phyloP scores from a whole-genome alignment of 306 rosid genomes.

The Lathyrus sativus region DNA sequence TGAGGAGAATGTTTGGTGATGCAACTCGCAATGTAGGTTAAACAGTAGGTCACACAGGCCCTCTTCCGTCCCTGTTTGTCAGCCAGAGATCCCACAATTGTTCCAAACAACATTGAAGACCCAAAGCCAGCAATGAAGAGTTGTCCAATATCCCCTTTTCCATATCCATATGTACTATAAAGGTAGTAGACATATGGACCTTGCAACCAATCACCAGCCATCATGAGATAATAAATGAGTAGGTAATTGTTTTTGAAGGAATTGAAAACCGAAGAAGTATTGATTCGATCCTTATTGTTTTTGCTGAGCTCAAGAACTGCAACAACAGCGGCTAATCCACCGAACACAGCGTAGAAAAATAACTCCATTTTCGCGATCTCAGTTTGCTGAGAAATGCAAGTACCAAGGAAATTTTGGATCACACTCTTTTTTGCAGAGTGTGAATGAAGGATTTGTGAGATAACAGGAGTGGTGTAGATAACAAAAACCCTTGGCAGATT shows the following conservation, averaged over 20 bases:
- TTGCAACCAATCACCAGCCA: constrained; percentile 89
- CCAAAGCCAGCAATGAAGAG: constrained; percentile 99
- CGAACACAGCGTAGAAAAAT: constrained; percentile 72
- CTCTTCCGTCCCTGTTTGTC: constrained; percentile 98
- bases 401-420: too few species aligned
- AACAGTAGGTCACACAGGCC: too few species aligned
- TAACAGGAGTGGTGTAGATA: too few species aligned
- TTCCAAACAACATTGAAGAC: constrained; percentile 94
- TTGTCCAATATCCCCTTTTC: constrained; percentile 92
- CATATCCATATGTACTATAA: constrained; percentile 55
- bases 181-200: too few species aligned
- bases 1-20: too few species aligned
- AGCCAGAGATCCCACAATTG: constrained; percentile 95
- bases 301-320: constrained; percentile 83
- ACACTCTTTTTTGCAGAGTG: too few species aligned
- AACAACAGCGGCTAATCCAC: constrained; percentile 66
- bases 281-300: constrained; percentile 77
- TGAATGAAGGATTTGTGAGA: too few species aligned
- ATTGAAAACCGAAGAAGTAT: constrained; percentile 68
- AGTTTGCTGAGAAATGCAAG: too few species aligned
- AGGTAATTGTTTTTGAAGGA: constrained; percentile 93
- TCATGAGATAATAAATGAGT: constrained; percentile 87
- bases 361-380: constrained; percentile 65
- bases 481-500: too few species aligned
- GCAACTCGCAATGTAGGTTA: too few species aligned